Conservation (phyloP, 441 rosid genomes). For the Theobroma grandiflorum region DNA sequence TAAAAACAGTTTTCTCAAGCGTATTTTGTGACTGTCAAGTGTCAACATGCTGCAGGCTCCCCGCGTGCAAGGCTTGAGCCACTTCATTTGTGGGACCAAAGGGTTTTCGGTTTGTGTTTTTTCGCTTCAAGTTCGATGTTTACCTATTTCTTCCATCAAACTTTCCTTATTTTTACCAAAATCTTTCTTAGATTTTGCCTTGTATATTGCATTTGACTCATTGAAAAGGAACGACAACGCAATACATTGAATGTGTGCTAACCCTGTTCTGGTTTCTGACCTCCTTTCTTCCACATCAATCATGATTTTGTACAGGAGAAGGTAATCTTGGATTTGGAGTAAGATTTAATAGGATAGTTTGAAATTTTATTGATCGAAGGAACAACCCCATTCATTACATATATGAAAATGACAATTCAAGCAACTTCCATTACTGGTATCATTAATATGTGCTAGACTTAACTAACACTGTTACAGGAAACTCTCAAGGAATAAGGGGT, state of each 20-base stretch:
- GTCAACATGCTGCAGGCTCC: not conserved
- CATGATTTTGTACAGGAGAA: not conserved
- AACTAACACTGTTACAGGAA: not conserved
- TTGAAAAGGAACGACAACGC: not conserved
- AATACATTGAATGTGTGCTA: not conserved
- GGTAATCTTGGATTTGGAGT: not conserved
- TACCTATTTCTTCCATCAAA: not conserved
- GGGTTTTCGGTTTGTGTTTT: not conserved
- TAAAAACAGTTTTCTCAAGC: not conserved
- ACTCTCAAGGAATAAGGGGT: not conserved
- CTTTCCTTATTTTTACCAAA: not conserved
- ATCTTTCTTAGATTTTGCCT: conserved; percentile 8
- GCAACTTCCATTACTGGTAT: not conserved
- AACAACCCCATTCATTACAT: not conserved
- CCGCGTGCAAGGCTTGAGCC: conserved; percentile 1
- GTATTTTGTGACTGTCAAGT: not conserved
- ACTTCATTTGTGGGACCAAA: no score
- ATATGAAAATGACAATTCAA: not conserved
- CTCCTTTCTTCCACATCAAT: not conserved
- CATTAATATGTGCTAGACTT: not conserved
- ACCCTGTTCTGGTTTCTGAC: not conserved
- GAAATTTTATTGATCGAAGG: not conserved
- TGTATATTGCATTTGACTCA: not conserved
- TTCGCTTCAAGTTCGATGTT: not conserved
- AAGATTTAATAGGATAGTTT: not conserved